Conservation (phyloP, 495 filamentous ascomycete genomes). For the Penicillium samsonianum region DNA sequence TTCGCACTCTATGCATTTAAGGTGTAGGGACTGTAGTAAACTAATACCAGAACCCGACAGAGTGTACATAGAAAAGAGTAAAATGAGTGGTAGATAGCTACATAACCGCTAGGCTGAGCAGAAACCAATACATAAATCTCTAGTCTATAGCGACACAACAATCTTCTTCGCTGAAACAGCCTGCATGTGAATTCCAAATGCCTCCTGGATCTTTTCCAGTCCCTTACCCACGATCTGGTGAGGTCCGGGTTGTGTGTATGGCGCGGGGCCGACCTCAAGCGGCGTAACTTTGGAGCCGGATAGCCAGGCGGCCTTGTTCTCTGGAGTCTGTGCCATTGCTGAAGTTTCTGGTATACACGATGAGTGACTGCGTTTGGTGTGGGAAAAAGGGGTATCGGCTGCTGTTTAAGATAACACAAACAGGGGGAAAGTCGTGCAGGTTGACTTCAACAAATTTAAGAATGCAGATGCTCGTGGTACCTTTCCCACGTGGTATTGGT, state of each 20-base stretch:
- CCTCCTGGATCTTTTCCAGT: slow-evolving; percentile 39
- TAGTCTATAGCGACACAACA: slow-evolving; percentile 11
- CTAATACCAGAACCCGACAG: too few species aligned
- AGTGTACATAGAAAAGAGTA: too few species aligned
- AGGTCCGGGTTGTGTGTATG: background rate
- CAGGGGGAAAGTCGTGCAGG: background rate
- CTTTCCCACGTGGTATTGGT: background rate
- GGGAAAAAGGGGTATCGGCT: background rate
- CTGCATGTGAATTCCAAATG: slow-evolving; percentile 31
- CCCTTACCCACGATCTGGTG: slow-evolving; percentile 28
- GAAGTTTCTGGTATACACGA: background rate
- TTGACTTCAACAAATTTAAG: background rate
- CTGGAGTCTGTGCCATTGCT: background rate
- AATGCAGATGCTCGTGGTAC: background rate
- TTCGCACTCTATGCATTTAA: too few species aligned
- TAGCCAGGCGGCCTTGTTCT: background rate
- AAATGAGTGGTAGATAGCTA: background rate
- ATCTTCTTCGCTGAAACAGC: slow-evolving; percentile 44
- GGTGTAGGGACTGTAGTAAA: too few species aligned
- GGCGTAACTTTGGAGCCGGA: background rate
- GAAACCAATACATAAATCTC: background rate
- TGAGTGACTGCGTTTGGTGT: background rate
- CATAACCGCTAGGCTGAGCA: background rate
- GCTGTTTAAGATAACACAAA: background rate
- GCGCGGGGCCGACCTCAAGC: background rate